Conservation (phyloP, 129 eudicot species). For the Flaveria brownii region DNA sequence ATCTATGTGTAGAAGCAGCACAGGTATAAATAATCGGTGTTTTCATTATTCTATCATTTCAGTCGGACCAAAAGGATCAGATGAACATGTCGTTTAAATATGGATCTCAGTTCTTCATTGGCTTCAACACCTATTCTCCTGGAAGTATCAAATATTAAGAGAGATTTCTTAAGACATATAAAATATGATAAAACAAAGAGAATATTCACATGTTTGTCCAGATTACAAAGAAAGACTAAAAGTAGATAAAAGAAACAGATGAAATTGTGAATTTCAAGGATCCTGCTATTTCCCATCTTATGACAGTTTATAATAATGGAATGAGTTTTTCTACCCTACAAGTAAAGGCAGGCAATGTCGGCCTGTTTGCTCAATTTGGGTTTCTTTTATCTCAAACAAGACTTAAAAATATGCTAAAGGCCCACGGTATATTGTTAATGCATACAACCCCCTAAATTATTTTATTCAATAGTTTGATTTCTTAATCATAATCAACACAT, state of each 20-base stretch:
- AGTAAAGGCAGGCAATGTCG: neutral
- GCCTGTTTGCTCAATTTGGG: neutral
- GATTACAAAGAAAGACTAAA: too few relatives aligned
- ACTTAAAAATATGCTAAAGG: neutral
- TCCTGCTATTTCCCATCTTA: neutral
- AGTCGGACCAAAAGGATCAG: conserved; percentile 73
- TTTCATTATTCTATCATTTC: conserved; percentile 36
- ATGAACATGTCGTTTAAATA: conserved; percentile 80
- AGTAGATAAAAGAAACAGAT: too few relatives aligned
- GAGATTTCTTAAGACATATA: neutral
- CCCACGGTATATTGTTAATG: neutral
- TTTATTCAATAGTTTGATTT: neutral
- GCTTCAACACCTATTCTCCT: conserved; percentile 97
- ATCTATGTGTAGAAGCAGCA: neutral
- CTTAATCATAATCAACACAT: neutral
- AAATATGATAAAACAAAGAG: neutral
- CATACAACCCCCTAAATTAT: neutral
- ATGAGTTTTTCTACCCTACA: neutral
- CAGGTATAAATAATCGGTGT: conserved; percentile 12
- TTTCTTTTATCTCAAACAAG: neutral
- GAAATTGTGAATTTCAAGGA: too few relatives aligned
- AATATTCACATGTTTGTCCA: neutral
- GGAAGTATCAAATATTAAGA: conserved; percentile 17
- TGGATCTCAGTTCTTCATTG: conserved; percentile 80
- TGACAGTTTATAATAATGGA: neutral